Evolutionary conservation across 164 flowering plant genomes (phyloP).

Genomic region (Annona squamosa): DNA sequence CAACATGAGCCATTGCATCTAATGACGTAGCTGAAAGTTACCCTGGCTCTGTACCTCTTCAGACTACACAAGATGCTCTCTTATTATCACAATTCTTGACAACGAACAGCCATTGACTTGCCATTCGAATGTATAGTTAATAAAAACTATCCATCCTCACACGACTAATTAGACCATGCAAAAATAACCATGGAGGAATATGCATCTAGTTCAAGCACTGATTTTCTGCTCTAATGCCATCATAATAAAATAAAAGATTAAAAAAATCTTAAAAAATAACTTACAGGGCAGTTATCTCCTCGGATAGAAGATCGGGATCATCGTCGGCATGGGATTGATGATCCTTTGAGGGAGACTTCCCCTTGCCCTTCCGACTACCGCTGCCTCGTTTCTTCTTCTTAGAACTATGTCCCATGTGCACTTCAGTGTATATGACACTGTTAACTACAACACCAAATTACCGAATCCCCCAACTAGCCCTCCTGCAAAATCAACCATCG

Average conservation of each 20-base stretch:
- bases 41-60: too few species aligned
- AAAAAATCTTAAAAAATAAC: neutral
- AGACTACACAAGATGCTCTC: too few species aligned
- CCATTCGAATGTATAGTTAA: too few species aligned
- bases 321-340: constrained; percentile 24
- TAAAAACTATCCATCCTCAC: too few species aligned
- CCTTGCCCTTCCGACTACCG: constrained; percentile 32
- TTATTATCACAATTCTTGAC: too few species aligned
- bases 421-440: neutral
- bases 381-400: constrained; percentile 53
- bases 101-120: too few species aligned
- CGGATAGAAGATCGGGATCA: constrained; percentile 33
- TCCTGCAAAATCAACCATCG: neutral
- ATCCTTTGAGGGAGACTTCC: constrained; percentile 35
- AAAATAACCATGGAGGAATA: too few species aligned
- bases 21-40: too few species aligned
- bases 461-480: neutral
- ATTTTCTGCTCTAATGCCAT: too few species aligned
- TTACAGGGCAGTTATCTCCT: constrained; percentile 58
- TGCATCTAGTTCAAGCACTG: too few species aligned
- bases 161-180: too few species aligned
- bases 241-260: neutral
- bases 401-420: constrained; percentile 41
- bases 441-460: constrained; percentile 1
- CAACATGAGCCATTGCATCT: too few species aligned